These are phyloP conservation scores for Scytalidium sp. DNA, from an alignment of 2,329 filamentous ascomycete genomes.

Conservation along the genomic window DNA sequence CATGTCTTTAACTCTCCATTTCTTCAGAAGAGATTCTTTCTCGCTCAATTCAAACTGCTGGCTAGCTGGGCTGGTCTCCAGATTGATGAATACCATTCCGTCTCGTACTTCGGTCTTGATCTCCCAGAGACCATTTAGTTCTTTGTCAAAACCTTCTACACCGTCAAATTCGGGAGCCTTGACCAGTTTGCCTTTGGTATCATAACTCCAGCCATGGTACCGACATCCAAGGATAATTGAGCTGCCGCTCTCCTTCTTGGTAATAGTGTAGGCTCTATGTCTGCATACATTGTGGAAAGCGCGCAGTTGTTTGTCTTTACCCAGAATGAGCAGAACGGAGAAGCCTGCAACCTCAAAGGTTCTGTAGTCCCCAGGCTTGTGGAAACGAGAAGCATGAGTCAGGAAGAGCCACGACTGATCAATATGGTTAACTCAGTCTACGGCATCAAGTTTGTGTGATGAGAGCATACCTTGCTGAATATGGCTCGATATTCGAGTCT, in stretches of 20 bases:
- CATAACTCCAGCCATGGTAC: slow-evolving; percentile 28
- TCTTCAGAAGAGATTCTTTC: slow-evolving; percentile 2
- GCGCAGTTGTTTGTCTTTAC: slow-evolving; percentile 21
- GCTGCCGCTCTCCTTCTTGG: slow-evolving; percentile 24
- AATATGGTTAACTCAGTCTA: not conserved
- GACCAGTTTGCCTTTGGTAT: slow-evolving; percentile 22
- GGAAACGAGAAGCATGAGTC: slow-evolving; percentile 11
- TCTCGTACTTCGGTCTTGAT: slow-evolving; percentile 13
- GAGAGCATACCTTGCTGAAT: slow-evolving; percentile 18
- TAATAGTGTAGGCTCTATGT: slow-evolving; percentile 11
- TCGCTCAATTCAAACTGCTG: slow-evolving; percentile 1
- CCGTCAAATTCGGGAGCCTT: slow-evolving; percentile 28
- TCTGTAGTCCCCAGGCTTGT: not conserved
- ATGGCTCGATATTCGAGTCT: slow-evolving; percentile 4
- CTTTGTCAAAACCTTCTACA: slow-evolving; percentile 23
- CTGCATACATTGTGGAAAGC: slow-evolving; percentile 6
- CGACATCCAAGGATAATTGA: slow-evolving; percentile 23
- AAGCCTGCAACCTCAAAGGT: slow-evolving; percentile 13
- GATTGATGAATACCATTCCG: slow-evolving; percentile 22
- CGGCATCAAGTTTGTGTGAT: not conserved
- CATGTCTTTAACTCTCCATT: slow-evolving; percentile 11
- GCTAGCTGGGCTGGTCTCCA: slow-evolving; percentile 10
- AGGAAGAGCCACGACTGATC: slow-evolving; percentile 22
- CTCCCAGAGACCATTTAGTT: slow-evolving; percentile 22
- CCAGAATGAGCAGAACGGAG: slow-evolving; percentile 23